Base-by-base conservation (phyloP, 108 stramenopile genomes). In the Schizochytrium sp. region DNA sequence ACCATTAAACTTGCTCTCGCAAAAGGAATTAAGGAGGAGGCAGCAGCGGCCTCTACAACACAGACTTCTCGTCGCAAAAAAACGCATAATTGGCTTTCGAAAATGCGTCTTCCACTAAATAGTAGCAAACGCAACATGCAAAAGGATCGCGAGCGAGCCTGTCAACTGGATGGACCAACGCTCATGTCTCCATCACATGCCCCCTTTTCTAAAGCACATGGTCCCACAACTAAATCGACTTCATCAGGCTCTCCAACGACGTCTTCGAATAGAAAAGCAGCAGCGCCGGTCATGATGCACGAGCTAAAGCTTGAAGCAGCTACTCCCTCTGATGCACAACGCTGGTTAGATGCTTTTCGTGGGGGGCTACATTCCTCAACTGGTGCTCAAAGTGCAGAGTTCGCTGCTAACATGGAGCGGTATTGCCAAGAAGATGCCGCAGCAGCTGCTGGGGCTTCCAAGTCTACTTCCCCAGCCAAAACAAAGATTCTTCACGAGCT, bases 311-410 rank as follows among this genome's bases (percentile, higher is more conserved):
- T 69, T 15, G 64, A 8, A 38, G 64, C 64, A 13, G 42, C 40
- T 38, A 28, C 64, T 8, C 64, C 64, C 10, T 28, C 2, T 7
- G 64, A 69, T 1, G 64, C 64, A 44, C 64, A 44, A 44, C 64
- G 64, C 64, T 69, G 64, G 64, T 7, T 69, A 38, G 64, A 69
- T 0, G 64, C 64, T 38, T 69, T 69, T 69, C 64, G 64, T 15
- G 64, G 64, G 8, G 64, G 64, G 42, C 28, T 69, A 38, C 64
- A 69, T 15, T 69, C 64, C 28, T 44, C 64, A 15, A 44, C 12
- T 38, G 64, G 64, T 7, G 64, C 64, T 2, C 40, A 69, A 44
- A 69, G 64, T 44, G 64, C 64, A 7, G 64, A 69, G 15, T 69
- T 69, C 28, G 64, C 64, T 28, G 64, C 64, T 0, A 69, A 69